These are phyloP conservation scores for Malassezia globosa DNA, from an alignment of 1,284 basidiomycete genomes.

Conservation along the genomic window DNA sequence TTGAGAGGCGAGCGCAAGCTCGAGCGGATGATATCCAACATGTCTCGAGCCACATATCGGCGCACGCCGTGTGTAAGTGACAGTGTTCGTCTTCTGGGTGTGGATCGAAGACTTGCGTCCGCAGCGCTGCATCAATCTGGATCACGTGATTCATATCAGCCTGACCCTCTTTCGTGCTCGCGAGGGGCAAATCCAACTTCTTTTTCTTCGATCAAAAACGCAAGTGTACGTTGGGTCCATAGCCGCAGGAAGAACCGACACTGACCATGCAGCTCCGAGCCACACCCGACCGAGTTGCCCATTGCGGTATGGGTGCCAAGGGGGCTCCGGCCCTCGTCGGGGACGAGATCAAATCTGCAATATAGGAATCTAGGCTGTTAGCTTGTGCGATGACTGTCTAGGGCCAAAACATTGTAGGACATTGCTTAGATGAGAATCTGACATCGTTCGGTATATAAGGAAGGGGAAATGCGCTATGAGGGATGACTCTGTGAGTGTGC, in stretches of 20 bases:
- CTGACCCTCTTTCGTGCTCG: too few species aligned
- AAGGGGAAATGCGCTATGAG: too few species aligned
- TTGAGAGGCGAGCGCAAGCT: constrained; percentile 1
- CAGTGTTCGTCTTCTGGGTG: not conserved
- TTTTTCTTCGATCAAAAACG: constrained; percentile 36
- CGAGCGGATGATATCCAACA: not conserved
- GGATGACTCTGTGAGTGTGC: too few species aligned
- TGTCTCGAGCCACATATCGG: constrained; percentile 4
- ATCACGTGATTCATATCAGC: not conserved
- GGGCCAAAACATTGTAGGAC: constrained; percentile 19
- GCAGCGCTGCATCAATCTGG: too few species aligned
- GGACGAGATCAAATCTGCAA: constrained; percentile 18
- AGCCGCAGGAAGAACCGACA: too few species aligned
- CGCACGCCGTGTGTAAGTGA: not conserved
- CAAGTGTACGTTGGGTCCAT: constrained; percentile 29
- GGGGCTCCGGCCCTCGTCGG: constrained; percentile 15
- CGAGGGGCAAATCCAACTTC: too few species aligned
- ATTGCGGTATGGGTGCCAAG: constrained; percentile 17
- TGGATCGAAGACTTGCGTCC: too few species aligned
- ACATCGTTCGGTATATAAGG: too few species aligned
- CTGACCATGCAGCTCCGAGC: constrained; percentile 26
- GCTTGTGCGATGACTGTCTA: constrained; percentile 15
- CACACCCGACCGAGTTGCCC: constrained; percentile 26
- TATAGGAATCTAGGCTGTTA: constrained; percentile 18
- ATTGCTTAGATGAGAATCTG: too few species aligned